A percentile compares a stretch with the other conserved stretches of the same genome.
These are phyloP conservation scores for Bolboschoenus planiculmis DNA, from an alignment of 176 grass and related monocot genomes.

Conservation along the genomic window DNA sequence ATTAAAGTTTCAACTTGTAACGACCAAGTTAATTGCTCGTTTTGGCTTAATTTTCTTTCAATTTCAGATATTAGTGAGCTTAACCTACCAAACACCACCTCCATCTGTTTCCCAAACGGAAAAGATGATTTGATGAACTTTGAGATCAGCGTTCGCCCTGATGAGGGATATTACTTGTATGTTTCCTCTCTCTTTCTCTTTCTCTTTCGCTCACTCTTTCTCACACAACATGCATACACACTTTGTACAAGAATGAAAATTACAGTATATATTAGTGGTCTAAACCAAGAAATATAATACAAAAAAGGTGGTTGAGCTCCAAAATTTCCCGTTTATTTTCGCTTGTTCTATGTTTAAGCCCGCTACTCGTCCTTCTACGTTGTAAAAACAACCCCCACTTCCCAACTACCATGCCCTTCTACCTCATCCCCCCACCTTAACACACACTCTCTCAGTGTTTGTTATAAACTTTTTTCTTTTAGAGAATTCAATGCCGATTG, in stretches of 20 bases:
- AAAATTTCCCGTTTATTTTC: neutral
- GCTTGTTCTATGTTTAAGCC: neutral
- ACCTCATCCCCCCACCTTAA: neutral
- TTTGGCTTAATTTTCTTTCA: neutral
- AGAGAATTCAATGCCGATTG: neutral
- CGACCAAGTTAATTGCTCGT: neutral
- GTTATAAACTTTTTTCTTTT: neutral
- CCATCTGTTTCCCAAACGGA: constrained; percentile 77
- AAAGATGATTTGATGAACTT: constrained; percentile 92
- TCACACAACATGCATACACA: neutral
- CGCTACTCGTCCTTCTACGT: neutral
- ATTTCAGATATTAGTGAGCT: constrained; percentile 80
- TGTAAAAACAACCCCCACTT: neutral
- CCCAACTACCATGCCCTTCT: neutral
- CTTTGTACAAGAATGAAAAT: neutral
- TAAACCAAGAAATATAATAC: neutral
- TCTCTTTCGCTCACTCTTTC: neutral
- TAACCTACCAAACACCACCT: constrained; percentile 66
- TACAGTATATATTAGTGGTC: neutral
- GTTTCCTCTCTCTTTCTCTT: constrained; percentile 13
- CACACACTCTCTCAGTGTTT: neutral
- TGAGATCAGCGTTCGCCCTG: constrained; percentile 66
- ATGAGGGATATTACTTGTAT: constrained; percentile 83
- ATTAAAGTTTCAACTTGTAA: neutral
- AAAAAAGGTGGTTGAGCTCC: neutral